Percentiles rank a stretch among this genome's conserved stretches.
Conservation (phyloP, 75 land plant genomes). For the Chamaecyparis obtusa region DNA sequence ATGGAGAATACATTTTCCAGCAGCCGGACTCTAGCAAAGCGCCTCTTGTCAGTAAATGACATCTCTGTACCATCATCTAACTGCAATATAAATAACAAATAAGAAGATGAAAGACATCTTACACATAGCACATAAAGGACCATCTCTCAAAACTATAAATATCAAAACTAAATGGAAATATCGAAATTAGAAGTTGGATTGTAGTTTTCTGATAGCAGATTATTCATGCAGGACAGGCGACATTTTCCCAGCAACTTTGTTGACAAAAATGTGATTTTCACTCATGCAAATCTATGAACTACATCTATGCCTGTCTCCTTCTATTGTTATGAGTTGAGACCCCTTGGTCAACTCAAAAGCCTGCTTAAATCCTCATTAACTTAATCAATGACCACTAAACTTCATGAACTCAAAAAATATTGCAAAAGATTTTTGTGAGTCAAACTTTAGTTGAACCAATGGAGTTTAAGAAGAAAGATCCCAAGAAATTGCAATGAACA, state of each 20-base stretch:
- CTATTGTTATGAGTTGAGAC: too few relatives aligned
- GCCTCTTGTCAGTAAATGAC: constrained; percentile 94
- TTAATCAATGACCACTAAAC: too few relatives aligned
- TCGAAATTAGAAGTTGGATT: background rate
- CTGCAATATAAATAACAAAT: constrained; percentile 42
- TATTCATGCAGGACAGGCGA: background rate
- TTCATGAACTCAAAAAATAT: too few relatives aligned
- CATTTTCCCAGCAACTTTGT: background rate
- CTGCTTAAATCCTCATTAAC: too few relatives aligned
- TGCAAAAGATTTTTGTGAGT: too few relatives aligned
- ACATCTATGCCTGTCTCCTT: too few relatives aligned
- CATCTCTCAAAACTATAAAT: background rate
- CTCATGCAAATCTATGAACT: too few relatives aligned
- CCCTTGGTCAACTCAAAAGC: too few relatives aligned
- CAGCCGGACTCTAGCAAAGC: constrained; percentile 92
- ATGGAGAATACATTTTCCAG: constrained; percentile 63
- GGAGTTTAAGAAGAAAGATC: too few relatives aligned
- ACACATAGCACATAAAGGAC: background rate
- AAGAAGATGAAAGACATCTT: constrained; percentile 1
- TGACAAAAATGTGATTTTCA: background rate
- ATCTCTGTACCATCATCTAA: constrained; percentile 89
- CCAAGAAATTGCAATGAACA: too few relatives aligned
- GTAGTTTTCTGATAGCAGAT: background rate
- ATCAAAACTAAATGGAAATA: background rate
- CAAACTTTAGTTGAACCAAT: too few relatives aligned